Base-by-base conservation (phyloP, 129 eudicot genomes). In the Flaveria linearis region DNA sequence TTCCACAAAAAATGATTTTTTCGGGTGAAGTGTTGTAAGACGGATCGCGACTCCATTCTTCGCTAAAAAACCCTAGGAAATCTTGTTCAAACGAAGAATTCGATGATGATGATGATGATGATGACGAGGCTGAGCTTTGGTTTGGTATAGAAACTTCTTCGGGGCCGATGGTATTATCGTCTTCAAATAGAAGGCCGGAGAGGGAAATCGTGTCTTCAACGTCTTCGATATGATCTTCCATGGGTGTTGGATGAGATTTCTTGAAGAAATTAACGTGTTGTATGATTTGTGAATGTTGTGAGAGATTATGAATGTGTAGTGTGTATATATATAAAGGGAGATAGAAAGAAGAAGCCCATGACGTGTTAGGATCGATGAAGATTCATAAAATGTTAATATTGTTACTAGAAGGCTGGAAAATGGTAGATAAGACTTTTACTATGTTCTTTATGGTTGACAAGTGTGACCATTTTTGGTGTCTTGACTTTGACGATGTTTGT, bases 51-150 rank as follows among this genome's bases (percentile, higher is more conserved):
- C 67, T 72, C 78, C 78, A 79, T 69, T 84, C 80, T 56, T 71
- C 79, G 39, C 65, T 75, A 14, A 76, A 84, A 42, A 80, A 84
- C 76, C 76, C 72, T 23, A 80, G 71, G 47, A 79, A 69, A 7
- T 84, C 82, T 36, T 84, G 87, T 14, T 69, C 76, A 14, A 13
- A 49, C 10, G 77, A 76, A 6, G 85, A 69, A 0, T 55, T 15
- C 4, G 78, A 57, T 0, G 71, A 72, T 12, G 79, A 52, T 5
- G 82, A 68, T 1, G 82, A 77, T 0, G 82, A 60, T 1, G 67
- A 60, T 0, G 75, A 69, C 10, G 70, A 61, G 0, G 76, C 46
- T 11, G 71, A 60, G 39, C 9, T 69, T 55, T 26, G 69, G 57
- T 77, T 57, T 56, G 22, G 18, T 60, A 41, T 33, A 17, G 82